Evolutionary conservation across 805 yeast genomes (phyloP).

Genomic region (Hanseniaspora opuntiae): DNA sequence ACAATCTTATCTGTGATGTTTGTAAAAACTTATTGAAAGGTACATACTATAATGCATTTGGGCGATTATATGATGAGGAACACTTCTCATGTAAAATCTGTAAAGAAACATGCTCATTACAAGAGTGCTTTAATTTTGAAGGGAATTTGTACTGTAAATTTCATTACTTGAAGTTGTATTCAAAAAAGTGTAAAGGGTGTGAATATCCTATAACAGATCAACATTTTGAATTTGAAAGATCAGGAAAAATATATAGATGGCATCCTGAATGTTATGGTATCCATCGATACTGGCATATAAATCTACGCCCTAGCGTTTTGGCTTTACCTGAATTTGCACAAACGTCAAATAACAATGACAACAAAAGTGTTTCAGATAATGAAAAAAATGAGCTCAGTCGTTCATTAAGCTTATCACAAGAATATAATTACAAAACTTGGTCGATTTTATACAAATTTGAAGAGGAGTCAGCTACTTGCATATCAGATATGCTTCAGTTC

Average conservation of each 20-base stretch:
- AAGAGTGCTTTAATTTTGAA: constrained; percentile 83
- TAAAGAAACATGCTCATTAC: constrained; percentile 70
- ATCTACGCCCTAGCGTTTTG: constrained; percentile 48
- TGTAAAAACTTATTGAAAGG: constrained; percentile 83
- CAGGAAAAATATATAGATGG: constrained; percentile 92
- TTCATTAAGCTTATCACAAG: constrained; percentile 55
- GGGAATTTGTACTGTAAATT: constrained; percentile 76
- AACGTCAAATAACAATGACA: constrained; percentile 19
- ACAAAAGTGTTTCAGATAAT: not conserved
- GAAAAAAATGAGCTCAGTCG: constrained; percentile 31
- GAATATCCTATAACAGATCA: constrained; percentile 81
- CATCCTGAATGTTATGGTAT: constrained; percentile 99
- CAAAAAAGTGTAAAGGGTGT: constrained; percentile 89
- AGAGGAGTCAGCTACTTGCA: constrained; percentile 76
- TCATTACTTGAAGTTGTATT: constrained; percentile 76
- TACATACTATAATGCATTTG: constrained; percentile 85
- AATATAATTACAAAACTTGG: constrained; percentile 58
- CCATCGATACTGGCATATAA: constrained; percentile 89
- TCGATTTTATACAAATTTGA: constrained; percentile 74
- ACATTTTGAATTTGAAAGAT: constrained; percentile 80
- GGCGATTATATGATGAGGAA: constrained; percentile 82
- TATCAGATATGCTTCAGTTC: constrained; percentile 77
- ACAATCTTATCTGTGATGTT: constrained; percentile 71
- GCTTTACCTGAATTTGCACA: constrained; percentile 29
- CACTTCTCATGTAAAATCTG: constrained; percentile 90